phyloP scores from a whole-genome alignment of 305 asterid species.

The Fraxinus angustifolia region DNA sequence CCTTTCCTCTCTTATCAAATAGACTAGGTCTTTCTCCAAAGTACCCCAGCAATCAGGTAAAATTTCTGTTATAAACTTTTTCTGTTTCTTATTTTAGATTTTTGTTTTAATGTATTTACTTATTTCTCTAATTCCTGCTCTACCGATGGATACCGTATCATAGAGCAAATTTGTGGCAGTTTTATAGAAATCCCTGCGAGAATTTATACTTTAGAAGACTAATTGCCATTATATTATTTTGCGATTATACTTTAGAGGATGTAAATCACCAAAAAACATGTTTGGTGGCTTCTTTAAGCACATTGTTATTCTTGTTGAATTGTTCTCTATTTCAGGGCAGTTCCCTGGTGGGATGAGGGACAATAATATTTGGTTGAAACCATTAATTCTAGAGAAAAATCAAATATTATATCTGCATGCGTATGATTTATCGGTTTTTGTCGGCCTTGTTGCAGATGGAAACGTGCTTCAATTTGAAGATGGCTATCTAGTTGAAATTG shows the following conservation, averaged over 20 bases:
- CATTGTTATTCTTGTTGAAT: neutral
- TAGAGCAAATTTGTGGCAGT: neutral
- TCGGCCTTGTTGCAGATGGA: conserved; percentile 51
- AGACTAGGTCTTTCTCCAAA: conserved; percentile 74
- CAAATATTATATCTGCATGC: neutral
- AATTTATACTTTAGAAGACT: neutral
- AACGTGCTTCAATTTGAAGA: conserved; percentile 79
- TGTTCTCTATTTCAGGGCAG: neutral
- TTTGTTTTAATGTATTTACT: neutral
- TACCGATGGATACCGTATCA: neutral
- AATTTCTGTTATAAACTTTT: neutral
- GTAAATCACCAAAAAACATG: neutral
- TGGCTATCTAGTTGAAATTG: conserved; percentile 91
- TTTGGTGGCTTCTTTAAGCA: neutral
- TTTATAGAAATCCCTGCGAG: neutral
- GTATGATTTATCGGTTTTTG: neutral
- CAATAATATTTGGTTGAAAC: neutral
- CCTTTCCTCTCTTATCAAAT: conserved; percentile 75
- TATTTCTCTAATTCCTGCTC: neutral
- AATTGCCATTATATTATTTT: neutral
- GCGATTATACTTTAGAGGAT: neutral
- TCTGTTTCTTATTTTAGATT: neutral
- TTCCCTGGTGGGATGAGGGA: neutral
- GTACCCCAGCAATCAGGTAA: conserved; percentile 69
- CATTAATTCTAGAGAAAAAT: conserved; percentile 10